Evolutionary conservation across 2,329 filamentous ascomycete species (phyloP).

Genomic region (Pestalotiopsis sp.): DNA sequence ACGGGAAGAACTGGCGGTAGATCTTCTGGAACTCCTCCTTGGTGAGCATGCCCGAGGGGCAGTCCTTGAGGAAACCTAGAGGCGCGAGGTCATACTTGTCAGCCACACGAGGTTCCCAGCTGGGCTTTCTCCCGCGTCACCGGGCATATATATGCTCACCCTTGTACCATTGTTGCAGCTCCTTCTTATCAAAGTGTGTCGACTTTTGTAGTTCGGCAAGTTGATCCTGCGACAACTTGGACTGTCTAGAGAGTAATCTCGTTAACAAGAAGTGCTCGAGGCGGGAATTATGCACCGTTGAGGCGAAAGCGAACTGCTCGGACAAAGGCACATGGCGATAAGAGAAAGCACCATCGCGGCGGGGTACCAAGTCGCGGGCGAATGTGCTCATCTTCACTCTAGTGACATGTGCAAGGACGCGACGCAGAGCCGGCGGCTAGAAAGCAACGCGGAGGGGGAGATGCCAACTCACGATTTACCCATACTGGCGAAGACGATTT

Average conservation of each 20-base stretch:
- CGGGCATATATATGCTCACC: slow-evolving; percentile 53
- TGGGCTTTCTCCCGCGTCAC: background rate
- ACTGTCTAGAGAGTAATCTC: slow-evolving; percentile 68
- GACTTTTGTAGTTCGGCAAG: slow-evolving; percentile 93
- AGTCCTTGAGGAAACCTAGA: slow-evolving; percentile 95
- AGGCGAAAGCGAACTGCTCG: background rate
- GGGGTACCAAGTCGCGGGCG: background rate
- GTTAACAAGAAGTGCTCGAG: slow-evolving; percentile 6
- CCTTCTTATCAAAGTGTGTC: slow-evolving; percentile 99
- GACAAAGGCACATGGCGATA: background rate
- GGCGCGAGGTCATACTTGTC: background rate
- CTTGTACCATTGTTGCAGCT: slow-evolving; percentile 99
- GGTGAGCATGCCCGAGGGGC: slow-evolving; percentile 92
- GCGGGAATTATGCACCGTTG: background rate
- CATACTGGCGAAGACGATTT: slow-evolving; percentile 14
- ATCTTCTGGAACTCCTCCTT: slow-evolving; percentile 99
- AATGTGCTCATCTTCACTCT: background rate
- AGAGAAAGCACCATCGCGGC: background rate
- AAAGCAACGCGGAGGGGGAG: background rate
- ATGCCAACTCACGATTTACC: slow-evolving; percentile 8
- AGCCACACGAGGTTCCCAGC: background rate
- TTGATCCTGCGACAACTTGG: slow-evolving; percentile 96
- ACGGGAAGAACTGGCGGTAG: slow-evolving; percentile 99
- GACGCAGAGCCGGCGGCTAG: background rate
- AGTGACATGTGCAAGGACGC: background rate